Conservation (phyloP, 495 filamentous ascomycete genomes). For the Tuber calosporum region DNA sequence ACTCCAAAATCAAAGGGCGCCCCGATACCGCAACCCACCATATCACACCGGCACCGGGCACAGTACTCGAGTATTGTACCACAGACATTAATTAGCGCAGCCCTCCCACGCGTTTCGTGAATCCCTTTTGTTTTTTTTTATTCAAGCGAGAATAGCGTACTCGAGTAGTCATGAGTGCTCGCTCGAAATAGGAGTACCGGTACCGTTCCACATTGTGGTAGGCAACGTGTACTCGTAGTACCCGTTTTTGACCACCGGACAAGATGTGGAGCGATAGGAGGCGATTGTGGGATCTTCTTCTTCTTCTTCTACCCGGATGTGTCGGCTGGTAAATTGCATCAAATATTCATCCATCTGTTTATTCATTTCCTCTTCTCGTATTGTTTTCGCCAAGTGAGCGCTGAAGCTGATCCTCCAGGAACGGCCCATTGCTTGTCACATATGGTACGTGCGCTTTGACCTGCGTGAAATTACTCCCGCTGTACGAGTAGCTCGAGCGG, state of each 20-base stretch:
- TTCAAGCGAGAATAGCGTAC: background rate
- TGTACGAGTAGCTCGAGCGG: background rate
- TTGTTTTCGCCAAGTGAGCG: background rate
- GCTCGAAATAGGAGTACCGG: background rate
- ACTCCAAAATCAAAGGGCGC: background rate
- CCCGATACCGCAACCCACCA: background rate
- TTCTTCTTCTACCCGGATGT: too few species aligned
- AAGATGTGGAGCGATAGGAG: background rate
- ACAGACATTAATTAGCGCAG: background rate
- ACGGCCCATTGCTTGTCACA: background rate
- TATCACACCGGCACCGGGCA: background rate
- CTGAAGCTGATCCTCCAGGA: background rate
- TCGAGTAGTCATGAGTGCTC: background rate
- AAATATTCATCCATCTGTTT: background rate
- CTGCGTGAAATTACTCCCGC: background rate
- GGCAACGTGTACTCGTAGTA: background rate
- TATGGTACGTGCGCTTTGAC: background rate
- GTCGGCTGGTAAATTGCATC: background rate
- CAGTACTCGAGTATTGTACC: too few species aligned
- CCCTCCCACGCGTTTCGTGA: background rate
- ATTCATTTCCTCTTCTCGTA: background rate
- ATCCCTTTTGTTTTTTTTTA: background rate
- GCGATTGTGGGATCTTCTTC: background rate
- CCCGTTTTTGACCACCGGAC: background rate
- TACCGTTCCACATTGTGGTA: background rate